Percentiles rank a stretch among this genome's conserved stretches.
phyloP scores from a whole-genome alignment of 2,329 filamentous ascomycete species.

The Xylaria sp. region DNA sequence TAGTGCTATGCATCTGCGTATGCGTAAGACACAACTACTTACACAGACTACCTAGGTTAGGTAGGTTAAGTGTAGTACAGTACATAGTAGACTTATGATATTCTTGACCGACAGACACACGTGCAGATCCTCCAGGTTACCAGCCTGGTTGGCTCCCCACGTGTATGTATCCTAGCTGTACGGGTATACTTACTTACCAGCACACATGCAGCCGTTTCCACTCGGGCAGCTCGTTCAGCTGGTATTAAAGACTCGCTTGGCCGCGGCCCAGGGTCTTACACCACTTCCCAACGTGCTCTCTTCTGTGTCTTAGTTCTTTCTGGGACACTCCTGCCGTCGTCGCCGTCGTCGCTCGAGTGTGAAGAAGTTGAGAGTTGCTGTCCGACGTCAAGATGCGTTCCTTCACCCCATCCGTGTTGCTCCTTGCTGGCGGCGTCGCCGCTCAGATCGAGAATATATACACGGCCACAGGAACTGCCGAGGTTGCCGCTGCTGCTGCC shows the following conservation, averaged over 20 bases:
- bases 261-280: not conserved
- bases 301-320: not conserved
- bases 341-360: slow-evolving; percentile 9
- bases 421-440: slow-evolving; percentile 39
- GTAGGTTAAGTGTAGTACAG: no score
- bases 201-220: slow-evolving; percentile 18
- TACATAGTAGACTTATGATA: no score
- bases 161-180: no score
- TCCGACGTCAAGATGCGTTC: slow-evolving; percentile 42
- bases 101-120: no score
- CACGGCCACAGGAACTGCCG: slow-evolving; percentile 62
- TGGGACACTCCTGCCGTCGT: slow-evolving; percentile 12
- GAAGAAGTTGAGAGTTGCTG: slow-evolving; percentile 7
- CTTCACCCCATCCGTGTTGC: slow-evolving; percentile 37
- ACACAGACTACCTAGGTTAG: no score
- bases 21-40: no score
- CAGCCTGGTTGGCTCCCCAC: slow-evolving; percentile 10
- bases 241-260: slow-evolving; percentile 6
- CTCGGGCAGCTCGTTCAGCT: slow-evolving; percentile 21
- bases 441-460: slow-evolving; percentile 47
- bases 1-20: no score
- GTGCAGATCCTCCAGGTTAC: not conserved
- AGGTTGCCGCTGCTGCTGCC: slow-evolving; percentile 66
- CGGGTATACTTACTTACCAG: no score
- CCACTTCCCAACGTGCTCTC: not conserved